Evolutionary conservation across 108 stramenopile species (phyloP).

Genomic region (Aurantiochytrium sp.): DNA sequence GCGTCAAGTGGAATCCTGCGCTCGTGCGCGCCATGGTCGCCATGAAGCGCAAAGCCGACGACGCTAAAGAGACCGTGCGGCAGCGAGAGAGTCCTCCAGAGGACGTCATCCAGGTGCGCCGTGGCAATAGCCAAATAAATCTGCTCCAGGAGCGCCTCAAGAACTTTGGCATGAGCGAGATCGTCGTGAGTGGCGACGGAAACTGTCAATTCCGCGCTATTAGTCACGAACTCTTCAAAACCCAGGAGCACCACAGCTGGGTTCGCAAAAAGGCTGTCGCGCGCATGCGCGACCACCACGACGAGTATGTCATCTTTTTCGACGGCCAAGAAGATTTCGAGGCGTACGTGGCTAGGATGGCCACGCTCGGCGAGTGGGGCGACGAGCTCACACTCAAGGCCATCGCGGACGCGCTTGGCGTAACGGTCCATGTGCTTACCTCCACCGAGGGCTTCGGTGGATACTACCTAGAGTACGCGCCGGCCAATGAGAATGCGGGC

Average conservation of each 20-base stretch:
- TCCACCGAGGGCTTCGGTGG: neutral
- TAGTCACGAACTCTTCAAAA: neutral
- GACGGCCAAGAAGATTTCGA: neutral
- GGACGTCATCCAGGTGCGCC: neutral
- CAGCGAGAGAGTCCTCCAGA: neutral
- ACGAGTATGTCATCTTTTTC: neutral
- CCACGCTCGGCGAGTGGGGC: neutral
- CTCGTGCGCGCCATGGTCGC: neutral
- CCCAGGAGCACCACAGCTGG: neutral
- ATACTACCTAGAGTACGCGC: neutral
- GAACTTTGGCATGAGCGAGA: neutral
- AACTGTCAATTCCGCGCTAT: constrained; percentile 31
- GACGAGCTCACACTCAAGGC: constrained; percentile 32
- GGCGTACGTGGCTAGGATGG: neutral
- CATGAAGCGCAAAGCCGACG: neutral
- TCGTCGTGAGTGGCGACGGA: constrained; percentile 12
- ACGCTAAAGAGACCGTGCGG: neutral
- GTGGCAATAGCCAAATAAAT: neutral
- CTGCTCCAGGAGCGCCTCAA: neutral
- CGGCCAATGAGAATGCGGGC: neutral
- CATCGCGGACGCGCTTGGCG: neutral
- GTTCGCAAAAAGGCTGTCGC: neutral
- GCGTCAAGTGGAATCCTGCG: constrained; percentile 1
- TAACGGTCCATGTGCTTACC: constrained; percentile 2
- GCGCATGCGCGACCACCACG: neutral